Conservation (phyloP, 2,329 filamentous ascomycete species). For the Leptosphaerulina australis region DNA sequence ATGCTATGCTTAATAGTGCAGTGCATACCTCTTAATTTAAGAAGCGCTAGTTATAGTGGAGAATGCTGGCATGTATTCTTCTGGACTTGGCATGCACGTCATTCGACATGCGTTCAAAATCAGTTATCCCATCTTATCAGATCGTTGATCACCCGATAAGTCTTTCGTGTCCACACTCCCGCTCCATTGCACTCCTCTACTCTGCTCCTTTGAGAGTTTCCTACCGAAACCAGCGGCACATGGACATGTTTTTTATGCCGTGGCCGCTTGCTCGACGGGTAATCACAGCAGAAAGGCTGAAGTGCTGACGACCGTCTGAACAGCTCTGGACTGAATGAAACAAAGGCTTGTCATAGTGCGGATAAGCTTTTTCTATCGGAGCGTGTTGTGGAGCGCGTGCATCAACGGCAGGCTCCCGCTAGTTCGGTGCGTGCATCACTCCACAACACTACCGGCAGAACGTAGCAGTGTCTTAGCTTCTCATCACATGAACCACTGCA, state of each 20-base stretch:
- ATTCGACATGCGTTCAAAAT: constrained; percentile 21
- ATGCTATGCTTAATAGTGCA: no score
- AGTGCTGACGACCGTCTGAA: no score
- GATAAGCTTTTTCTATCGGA: constrained; percentile 27
- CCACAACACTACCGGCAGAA: constrained; percentile 17
- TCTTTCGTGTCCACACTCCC: no score
- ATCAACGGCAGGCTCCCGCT: constrained; percentile 25
- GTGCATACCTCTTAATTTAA: no score
- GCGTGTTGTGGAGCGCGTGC: constrained; percentile 17
- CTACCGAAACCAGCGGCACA: no score
- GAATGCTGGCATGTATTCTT: neutral
- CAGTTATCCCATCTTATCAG: constrained; percentile 29
- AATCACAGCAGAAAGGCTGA: no score
- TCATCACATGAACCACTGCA: neutral
- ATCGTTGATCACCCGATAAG: constrained; percentile 17
- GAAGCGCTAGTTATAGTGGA: no score
- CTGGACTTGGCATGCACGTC: constrained; percentile 28
- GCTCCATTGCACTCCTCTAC: no score
- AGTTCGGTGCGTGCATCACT: constrained; percentile 24
- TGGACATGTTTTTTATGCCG: no score
- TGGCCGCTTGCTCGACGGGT: no score
- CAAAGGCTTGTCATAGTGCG: constrained; percentile 7
- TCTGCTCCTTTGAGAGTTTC: no score
- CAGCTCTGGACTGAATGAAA: neutral
- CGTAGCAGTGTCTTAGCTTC: constrained; percentile 6